Evolutionary conservation across 805 yeast species (phyloP), one percentile per base, ranked within the genome.

Genomic region (Lachancea sp.): DNA sequence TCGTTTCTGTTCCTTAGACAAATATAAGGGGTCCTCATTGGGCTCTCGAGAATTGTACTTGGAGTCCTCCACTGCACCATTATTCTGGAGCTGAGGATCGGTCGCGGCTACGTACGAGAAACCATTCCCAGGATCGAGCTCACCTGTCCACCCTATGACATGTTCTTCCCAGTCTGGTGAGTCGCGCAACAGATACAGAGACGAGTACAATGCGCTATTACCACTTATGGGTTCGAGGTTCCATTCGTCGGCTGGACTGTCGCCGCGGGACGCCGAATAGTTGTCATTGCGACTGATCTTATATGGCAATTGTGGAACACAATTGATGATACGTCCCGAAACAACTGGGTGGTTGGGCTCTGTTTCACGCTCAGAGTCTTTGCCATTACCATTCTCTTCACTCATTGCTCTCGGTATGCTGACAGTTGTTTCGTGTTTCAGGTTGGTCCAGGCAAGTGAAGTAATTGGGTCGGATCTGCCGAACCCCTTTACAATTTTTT

Each of bases 91-190:
- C 19, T 29, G 34, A 22, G 33, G 45, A 42, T 16, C 36, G 9
- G 40, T 35, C 8, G 40, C 32, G 4, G 36, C 33, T 9, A 40
- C 38, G 34, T 38, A 46, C 31, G 45, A 42, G 25, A 36, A 46
- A 29, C 43, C 47, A 38, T 47, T 37, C 35, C 55, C 42, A 41
- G 52, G 50, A 35, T 63, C 61, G 45, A 92, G 69, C 61, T 88
- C 97, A 34, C 98, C 98, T 0, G 97, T 84, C 98, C 98, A 92
- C 1, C 87, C 97, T 38, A 92, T 78, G 37, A 86, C 65, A 49
- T 87, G 85, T 34, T 89, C 80, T 46, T 88, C 95, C 92, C 96
- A 90, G 17, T 78, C 74, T 0, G 89, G 74, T 34, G 78, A 76
- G 42, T 74, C 74, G 37, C 53, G 48, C 38, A 88, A 64, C 54